Percentiles rank a stretch among this genome's conserved stretches.
Evolutionary conservation across 306 rosid species (phyloP).

Genomic region (Quercus glauca): DNA sequence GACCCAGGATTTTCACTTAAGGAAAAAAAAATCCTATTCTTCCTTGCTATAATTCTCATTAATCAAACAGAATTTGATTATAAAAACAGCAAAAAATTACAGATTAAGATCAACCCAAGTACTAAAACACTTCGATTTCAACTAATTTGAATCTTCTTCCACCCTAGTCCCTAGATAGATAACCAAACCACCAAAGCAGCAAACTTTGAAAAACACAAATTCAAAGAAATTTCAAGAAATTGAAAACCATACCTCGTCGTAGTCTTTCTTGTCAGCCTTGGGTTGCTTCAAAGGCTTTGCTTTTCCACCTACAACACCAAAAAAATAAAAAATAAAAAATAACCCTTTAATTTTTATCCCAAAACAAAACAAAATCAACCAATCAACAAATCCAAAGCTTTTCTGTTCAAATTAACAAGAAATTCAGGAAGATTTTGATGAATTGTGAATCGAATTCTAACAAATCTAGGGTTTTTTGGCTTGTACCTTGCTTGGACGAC

Average conservation of each 20-base stretch:
- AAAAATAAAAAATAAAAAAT: not conserved
- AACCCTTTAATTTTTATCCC: not conserved
- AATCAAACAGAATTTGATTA: not conserved
- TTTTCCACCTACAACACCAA: constrained; percentile 60
- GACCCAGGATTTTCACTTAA: too few relatives aligned
- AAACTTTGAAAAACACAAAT: not conserved
- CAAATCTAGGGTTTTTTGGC: not conserved
- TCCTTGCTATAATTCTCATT: not conserved
- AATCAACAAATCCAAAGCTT: not conserved
- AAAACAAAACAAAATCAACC: constrained; percentile 8
- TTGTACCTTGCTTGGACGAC: constrained; percentile 86
- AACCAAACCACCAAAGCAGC: not conserved
- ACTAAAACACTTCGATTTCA: not conserved
- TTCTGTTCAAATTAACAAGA: not conserved
- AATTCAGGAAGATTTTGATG: not conserved
- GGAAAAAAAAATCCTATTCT: not conserved
- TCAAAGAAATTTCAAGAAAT: not conserved
- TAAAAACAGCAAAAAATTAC: not conserved
- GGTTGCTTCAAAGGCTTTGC: constrained; percentile 98
- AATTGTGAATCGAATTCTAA: not conserved
- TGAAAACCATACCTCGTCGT: constrained; percentile 63
- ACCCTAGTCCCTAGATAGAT: too few relatives aligned
- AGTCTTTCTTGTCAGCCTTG: constrained; percentile 78
- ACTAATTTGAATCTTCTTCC: not conserved
- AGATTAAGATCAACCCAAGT: not conserved